A percentile compares a stretch with the other conserved stretches of the same genome.
Evolutionary conservation across 2,329 filamentous ascomycete genomes (phyloP).

Genomic region (Eutypella sp.): DNA sequence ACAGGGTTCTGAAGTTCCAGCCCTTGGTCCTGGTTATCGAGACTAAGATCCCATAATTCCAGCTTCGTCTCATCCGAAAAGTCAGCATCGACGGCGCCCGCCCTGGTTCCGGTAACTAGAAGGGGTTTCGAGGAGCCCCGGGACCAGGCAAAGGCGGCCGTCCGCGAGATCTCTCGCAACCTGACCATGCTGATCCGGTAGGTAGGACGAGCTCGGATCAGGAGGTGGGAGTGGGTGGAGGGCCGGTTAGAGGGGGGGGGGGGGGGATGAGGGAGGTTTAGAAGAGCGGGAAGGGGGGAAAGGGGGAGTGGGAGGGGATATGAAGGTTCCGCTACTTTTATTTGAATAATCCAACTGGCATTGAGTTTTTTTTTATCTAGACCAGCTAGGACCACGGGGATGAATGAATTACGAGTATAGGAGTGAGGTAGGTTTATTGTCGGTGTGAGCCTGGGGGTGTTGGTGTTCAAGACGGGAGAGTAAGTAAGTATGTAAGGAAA

Average conservation of each 20-base stretch:
- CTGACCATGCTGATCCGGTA: conserved; percentile 68
- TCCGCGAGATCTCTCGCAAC: conserved; percentile 92
- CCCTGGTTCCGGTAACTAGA: conserved; percentile 88
- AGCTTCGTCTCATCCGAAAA: conserved; percentile 97
- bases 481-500: conserved; percentile 4
- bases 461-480: conserved; percentile 4
- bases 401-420: no score
- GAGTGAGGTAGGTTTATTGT: no score
- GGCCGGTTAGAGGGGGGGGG: not conserved
- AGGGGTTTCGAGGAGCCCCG: conserved; percentile 73
- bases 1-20: conserved; percentile 76
- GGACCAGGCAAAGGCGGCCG: conserved; percentile 96
- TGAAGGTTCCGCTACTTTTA: no score
- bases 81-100: conserved; percentile 91
- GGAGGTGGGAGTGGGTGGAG: not conserved
- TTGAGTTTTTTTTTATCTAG: conserved; percentile 30
- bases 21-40: conserved; percentile 70
- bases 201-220: conserved; percentile 3
- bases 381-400: conserved; percentile 30
- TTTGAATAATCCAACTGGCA: conserved; percentile 28
- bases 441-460: conserved; percentile 2
- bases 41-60: conserved; percentile 89
- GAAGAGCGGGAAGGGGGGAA: no score
- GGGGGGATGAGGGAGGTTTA: not conserved
- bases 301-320: no score